Evolutionary conservation across 1,139 yeast species (phyloP).

Genomic region (Geotrichum carabidarum): DNA sequence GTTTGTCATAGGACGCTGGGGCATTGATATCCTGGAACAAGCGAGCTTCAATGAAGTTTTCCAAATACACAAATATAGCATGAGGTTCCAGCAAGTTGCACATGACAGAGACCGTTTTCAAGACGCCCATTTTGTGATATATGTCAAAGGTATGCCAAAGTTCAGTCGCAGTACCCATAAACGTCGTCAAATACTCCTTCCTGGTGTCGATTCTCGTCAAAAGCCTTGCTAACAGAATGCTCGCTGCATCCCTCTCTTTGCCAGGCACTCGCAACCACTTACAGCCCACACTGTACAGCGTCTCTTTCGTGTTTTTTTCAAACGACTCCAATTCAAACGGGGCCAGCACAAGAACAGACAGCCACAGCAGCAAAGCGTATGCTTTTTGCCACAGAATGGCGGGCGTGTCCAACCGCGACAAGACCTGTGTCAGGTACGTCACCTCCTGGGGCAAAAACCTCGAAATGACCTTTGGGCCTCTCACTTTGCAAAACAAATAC

Average conservation of each 20-base stretch:
- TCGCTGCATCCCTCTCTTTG: conserved; percentile 47
- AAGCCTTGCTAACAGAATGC: conserved; percentile 41
- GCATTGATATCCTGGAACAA: neutral
- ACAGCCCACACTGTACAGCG: conserved; percentile 40
- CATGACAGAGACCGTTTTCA: conserved; percentile 26
- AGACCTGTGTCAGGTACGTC: conserved; percentile 15
- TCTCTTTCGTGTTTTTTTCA: conserved; percentile 36
- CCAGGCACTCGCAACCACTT: conserved; percentile 42
- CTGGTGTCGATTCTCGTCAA: conserved; percentile 40
- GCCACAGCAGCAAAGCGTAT: conserved; percentile 66
- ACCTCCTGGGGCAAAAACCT: conserved; percentile 60
- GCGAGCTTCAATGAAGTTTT: neutral
- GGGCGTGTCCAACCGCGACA: conserved; percentile 6
- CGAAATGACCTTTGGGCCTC: conserved; percentile 58
- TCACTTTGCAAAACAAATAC: conserved; percentile 58
- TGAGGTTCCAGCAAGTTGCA: conserved; percentile 20
- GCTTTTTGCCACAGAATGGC: conserved; percentile 49
- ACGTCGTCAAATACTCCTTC: conserved; percentile 22
- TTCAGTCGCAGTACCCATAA: conserved; percentile 19
- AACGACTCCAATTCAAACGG: conserved; percentile 61
- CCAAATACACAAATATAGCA: conserved; percentile 9
- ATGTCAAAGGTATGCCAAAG: conserved; percentile 6
- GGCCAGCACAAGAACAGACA: conserved; percentile 58
- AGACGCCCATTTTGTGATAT: conserved; percentile 26
- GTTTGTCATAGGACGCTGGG: conserved; percentile 20